Percentiles rank a stretch among this genome's conserved stretches.
phyloP scores from a whole-genome alignment of 805 yeast genomes.

The Saturnispora halmiae region DNA sequence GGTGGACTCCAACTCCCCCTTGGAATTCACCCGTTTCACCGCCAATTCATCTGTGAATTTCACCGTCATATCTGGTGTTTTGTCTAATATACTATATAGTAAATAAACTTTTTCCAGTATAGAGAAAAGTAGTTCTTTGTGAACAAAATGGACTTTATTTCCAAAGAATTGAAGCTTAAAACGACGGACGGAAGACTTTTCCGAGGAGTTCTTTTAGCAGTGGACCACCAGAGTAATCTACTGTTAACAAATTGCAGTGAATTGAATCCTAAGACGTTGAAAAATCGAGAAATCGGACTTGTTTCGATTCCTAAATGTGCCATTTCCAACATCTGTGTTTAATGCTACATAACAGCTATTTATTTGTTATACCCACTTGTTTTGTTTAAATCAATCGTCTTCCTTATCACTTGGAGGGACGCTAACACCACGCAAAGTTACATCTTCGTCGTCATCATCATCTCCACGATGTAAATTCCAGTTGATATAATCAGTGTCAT shows the following conservation, averaged over 20 bases:
- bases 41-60: conserved; percentile 19
- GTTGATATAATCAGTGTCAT: conserved; percentile 71
- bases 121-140: too few species aligned
- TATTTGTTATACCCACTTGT: not conserved
- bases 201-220: conserved; percentile 33
- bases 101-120: too few species aligned
- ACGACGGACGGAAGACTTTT: conserved; percentile 28
- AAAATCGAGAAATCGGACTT: conserved; percentile 37
- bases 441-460: conserved; percentile 33
- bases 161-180: conserved; percentile 23
- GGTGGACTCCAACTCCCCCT: conserved; percentile 21
- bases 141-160: conserved; percentile 25
- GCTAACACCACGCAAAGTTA: conserved; percentile 30
- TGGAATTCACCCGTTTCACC: conserved; percentile 20
- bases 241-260: conserved; percentile 34
- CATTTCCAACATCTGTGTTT: conserved; percentile 17
- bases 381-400: not conserved
- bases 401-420: conserved; percentile 30
- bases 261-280: not conserved
- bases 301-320: conserved; percentile 44
- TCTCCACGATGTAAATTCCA: conserved; percentile 37
- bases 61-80: conserved; percentile 3
- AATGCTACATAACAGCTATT: not conserved
- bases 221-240: conserved; percentile 36
- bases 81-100: too few species aligned